Percentiles rank a stretch among this genome's conserved stretches.
Evolutionary conservation across 805 yeast genomes (phyloP).

Genomic region (Kazachstania bromeliacearum): DNA sequence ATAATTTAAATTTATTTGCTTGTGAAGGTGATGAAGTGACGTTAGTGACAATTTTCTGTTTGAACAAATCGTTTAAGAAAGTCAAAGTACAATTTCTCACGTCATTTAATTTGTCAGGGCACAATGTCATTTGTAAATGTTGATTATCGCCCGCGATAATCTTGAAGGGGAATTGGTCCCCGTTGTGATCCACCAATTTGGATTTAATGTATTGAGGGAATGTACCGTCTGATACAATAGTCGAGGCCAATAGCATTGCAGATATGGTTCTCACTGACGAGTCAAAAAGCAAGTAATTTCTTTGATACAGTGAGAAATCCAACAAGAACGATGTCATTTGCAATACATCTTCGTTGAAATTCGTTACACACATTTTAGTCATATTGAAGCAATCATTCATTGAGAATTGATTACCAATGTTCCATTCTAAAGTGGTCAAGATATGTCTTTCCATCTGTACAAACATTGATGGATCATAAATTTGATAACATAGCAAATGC

Average conservation of each 20-base stretch:
- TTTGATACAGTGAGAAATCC: conserved; percentile 44
- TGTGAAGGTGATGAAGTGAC: background rate
- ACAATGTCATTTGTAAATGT: conserved; percentile 1
- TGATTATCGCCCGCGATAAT: conserved; percentile 13
- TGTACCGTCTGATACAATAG: conserved; percentile 31
- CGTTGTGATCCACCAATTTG: background rate
- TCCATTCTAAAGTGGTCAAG: conserved; percentile 62
- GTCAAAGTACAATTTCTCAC: conserved; percentile 17
- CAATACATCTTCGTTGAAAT: conserved; percentile 1
- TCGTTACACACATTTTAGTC: no score
- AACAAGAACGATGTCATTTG: conserved; percentile 41
- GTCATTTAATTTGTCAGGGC: conserved; percentile 9
- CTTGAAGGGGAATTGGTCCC: conserved; percentile 2
- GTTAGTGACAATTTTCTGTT: conserved; percentile 5
- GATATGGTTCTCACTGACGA: conserved; percentile 40
- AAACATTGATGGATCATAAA: conserved; percentile 49
- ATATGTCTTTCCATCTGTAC: conserved; percentile 72
- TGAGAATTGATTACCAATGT: conserved; percentile 15
- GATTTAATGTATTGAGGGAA: conserved; percentile 7
- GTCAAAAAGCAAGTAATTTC: conserved; percentile 37
- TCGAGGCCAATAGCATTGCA: conserved; percentile 43
- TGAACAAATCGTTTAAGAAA: conserved; percentile 15
- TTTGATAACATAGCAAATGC: conserved; percentile 54
- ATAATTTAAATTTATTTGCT: conserved; percentile 5
- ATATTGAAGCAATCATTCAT: conserved; percentile 4